Base-by-base conservation (phyloP, 257 asterid species). In the Gardenia jasminoides region DNA sequence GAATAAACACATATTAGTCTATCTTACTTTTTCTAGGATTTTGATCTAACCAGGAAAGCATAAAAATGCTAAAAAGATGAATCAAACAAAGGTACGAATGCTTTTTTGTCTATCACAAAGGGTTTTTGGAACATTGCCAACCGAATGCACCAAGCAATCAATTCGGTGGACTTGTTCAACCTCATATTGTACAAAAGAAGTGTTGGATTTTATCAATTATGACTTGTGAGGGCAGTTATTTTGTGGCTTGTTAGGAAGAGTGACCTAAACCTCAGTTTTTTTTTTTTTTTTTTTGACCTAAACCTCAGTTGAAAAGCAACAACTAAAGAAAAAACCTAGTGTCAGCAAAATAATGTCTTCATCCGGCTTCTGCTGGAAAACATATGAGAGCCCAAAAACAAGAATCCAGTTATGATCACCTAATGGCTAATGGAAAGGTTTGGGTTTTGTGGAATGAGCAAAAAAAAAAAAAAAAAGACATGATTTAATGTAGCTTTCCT, bases 401-500 rank as follows among this genome's bases (percentile, higher is more conserved):
- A 76, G 44, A 82, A 82, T 66, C 76, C 82, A 74, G n/a, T 50
- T 50, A 20, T 62, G 61, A 69, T 73, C 41, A 46, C 76, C 44
- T 43, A 56, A 64, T 75, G 62, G 77, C 44, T 52, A 56, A 64
- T 78, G 62, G 77, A 68, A 62, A 20, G 46, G 19, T 66, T 64
- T 71, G n/a, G 52, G 70, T 64, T 75, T 31, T 58, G 76, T 70
- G 59, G 62, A 33, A 54, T 24, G 59, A 73, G 33, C 24, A 31
- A 67, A 79, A 74, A 28, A 62, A 10, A 31, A 67, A 79, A 74
- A 28, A 62, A 10, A 54, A 41, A 50, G 70, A 20, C 81, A 83
- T 87, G 80, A 82, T 87, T 76, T 77, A 75, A 79, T 72, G 39
- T 61, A 82, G 48, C 83, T 80, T 80, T 76, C 82, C 73, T 75